Base-by-base conservation (phyloP, 768 basidiomycete genomes). In the Gymnopilus junonius region DNA sequence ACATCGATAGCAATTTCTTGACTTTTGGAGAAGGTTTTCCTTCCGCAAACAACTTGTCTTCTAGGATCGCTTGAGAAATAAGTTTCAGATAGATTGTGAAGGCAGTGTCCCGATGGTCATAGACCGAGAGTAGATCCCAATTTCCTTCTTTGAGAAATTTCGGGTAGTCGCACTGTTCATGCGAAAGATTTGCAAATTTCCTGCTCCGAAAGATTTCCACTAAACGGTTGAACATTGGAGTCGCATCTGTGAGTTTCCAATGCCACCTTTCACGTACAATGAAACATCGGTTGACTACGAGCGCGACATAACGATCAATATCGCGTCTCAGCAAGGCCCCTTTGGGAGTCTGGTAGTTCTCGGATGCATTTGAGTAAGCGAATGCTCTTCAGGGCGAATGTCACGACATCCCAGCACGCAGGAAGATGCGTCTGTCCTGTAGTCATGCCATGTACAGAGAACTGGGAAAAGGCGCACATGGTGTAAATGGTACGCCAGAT, bases 1-100 rank as follows among this genome's bases (percentile, higher is more conserved):
- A 83, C 23, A 92, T 79, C 8, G 90, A 86, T 42, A 94, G 75
- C 8, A 96, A 76, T 67, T 94, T 91, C 70, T 86, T 88, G 70
- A 83, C 76, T 64, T 80, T 83, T 27, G 79, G 75, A 8, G 77
- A 75, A 14, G 82, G 70, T 55, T 70, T 66, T 51, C 76, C 75
- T 10, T 65, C 72, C 58, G 74, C 71, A 66, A 74, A 72, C 23
- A 59, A 50, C 21, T 71, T 70, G 21, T 70, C 69, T 35, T 74
- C 72, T 29, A 70, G 67, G 23, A 79, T 80, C 0, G 90, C 88
- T 46, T 86, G 85, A n/a, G 89, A 85, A 34, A 95, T 80, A 58
- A 97, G 81, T 72, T 95, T 94, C 46, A 97, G 79, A 70, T 95
- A 92, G 6, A 92, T 71, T n/a, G 85, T 82, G 70, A 91, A 95